Base-by-base conservation (phyloP, 805 yeast genomes). In the Alloascoidea hylecoeti region DNA sequence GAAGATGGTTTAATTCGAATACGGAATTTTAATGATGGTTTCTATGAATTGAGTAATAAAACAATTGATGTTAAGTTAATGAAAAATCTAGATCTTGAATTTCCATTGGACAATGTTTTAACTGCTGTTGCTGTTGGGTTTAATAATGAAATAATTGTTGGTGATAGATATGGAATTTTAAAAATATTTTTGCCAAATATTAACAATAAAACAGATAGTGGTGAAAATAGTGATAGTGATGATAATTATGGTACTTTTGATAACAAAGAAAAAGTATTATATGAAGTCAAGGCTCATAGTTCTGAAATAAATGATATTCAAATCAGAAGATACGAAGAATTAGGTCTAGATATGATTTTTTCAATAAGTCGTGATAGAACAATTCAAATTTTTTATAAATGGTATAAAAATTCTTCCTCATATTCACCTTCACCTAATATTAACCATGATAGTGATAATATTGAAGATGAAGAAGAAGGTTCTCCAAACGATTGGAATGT, bases 341-440 rank as follows among this genome's bases (percentile, higher is more conserved):
- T 51, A 37, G 42, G 43, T 0, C 34, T 41, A 14, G 47, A 55
- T 28, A 58, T 67, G 35, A 47, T 68, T 3, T 62, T 64, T 15
- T 64, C 72, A 32, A 66, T 69, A 17, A 70, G 79, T 1, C 53
- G 83, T 33, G 84, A 77, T 49, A 49, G 84, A 38, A 77, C 75
- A 61, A 65, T 77, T 18, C 84, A 77, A 49, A 49, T 76, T 0
- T 72, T 71, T 41, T 47, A 49, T 12, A 56, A 52, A 35, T n/a
- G n/a, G n/a, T n/a, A 12, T 16, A 9, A 15, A 30, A 19, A 13
- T 17, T 16, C 14, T 9, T n/a, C n/a, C n/a, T n/a, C n/a, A n/a
- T n/a, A n/a, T n/a, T n/a, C n/a, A n/a, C n/a, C n/a, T n/a, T n/a
- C n/a, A n/a, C n/a, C n/a, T 2, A 35, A 34, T 2, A 9, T 16